Percentiles rank a stretch among this genome's conserved stretches.
Conservation (phyloP, 192 early-diverging fungal genomes). For the Dimargaris cristalligena region DNA sequence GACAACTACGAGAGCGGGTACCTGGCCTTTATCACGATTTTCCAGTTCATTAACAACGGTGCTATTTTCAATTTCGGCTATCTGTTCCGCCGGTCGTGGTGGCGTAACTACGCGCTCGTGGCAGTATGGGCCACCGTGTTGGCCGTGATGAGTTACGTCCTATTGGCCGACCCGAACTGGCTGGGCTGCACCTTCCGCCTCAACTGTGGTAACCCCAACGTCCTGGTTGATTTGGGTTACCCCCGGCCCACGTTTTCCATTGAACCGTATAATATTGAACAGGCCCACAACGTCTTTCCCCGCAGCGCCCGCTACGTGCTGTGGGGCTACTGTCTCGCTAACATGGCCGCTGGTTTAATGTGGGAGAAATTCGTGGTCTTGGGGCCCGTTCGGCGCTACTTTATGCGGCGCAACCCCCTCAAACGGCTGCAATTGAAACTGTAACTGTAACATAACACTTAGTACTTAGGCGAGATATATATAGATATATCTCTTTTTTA, state of each 20-base stretch:
- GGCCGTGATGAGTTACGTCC: conserved; percentile 32
- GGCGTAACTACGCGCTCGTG: conserved; percentile 41
- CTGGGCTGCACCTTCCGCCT: conserved; percentile 50
- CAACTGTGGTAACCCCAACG: conserved; percentile 42
- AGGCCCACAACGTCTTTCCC: conserved; percentile 62
- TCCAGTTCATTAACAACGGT: conserved; percentile 57
- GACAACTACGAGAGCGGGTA: conserved; percentile 61
- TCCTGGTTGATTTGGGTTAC: conserved; percentile 22
- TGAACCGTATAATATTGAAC: conserved; percentile 38
- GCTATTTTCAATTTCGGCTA: conserved; percentile 54
- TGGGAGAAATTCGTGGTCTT: conserved; percentile 37
- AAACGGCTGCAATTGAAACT: conserved; percentile 22
- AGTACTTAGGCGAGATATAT: too few species aligned
- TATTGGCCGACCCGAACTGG: conserved; percentile 47
- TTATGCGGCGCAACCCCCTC: conserved; percentile 15
- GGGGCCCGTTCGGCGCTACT: conserved; percentile 19
- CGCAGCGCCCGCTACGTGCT: conserved; percentile 37
- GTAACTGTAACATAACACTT: too few species aligned
- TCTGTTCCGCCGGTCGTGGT: conserved; percentile 42
- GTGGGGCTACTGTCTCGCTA: conserved; percentile 30
- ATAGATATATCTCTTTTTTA: too few species aligned
- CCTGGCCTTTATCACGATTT: conserved; percentile 38
- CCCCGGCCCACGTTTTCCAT: conserved; percentile 25
- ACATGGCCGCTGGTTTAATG: conserved; percentile 22
- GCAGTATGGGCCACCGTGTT: conserved; percentile 32